Evolutionary conservation across 306 rosid species (phyloP).

Genomic region (Dalbergia cochinchinensis): DNA sequence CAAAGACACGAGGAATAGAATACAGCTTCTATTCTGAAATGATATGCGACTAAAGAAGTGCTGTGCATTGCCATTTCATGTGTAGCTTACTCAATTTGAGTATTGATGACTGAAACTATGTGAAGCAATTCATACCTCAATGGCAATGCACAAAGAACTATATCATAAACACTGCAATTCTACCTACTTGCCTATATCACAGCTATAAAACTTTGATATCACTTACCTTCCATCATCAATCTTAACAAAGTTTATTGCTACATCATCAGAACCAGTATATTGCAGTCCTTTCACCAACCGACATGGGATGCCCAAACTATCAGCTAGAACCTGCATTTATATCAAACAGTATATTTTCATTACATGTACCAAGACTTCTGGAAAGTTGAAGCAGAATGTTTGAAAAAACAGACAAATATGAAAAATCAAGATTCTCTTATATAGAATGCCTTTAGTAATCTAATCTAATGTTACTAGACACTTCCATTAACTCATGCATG

Average conservation of each 20-base stretch:
- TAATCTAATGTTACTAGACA: slow-evolving; percentile 1
- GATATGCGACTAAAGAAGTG: slow-evolving; percentile 28
- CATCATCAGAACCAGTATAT: slow-evolving; percentile 83
- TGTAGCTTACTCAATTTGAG: neutral
- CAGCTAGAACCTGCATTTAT: slow-evolving; percentile 82
- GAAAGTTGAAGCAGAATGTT: slow-evolving; percentile 11
- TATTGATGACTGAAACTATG: slow-evolving; percentile 37
- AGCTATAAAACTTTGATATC: slow-evolving; percentile 39
- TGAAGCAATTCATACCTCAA: slow-evolving; percentile 15
- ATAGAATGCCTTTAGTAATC: slow-evolving; percentile 8
- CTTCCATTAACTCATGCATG: slow-evolving; percentile 28
- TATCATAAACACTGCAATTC: slow-evolving; percentile 23
- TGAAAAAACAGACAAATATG: slow-evolving; percentile 22
- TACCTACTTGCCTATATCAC: slow-evolving; percentile 35
- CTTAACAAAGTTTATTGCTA: slow-evolving; percentile 90
- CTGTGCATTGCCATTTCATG: neutral
- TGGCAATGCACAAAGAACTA: slow-evolving; percentile 35
- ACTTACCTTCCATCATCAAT: slow-evolving; percentile 88
- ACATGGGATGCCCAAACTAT: slow-evolving; percentile 85
- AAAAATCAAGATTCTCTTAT: slow-evolving; percentile 18
- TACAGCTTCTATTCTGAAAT: slow-evolving; percentile 18
- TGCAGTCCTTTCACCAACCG: slow-evolving; percentile 91
- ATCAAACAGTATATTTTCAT: slow-evolving; percentile 3
- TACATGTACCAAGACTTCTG: slow-evolving; percentile 14
- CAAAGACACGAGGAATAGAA: slow-evolving; percentile 24